Conservation (phyloP, 2,329 filamentous ascomycete genomes). For the Pseudocercospora fijiensis region DNA sequence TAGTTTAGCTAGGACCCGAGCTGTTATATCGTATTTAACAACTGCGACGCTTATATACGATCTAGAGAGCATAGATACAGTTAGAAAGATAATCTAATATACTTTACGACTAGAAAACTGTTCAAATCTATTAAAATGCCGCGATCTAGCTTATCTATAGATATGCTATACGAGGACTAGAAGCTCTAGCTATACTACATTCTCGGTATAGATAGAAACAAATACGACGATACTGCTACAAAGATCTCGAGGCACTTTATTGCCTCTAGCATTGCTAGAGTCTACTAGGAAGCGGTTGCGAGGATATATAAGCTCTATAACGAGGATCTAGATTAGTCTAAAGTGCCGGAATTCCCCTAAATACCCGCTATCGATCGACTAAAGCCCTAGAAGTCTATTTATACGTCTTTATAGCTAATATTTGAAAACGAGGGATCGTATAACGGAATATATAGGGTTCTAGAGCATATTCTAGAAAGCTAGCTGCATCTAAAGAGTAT, state of each 20-base stretch:
- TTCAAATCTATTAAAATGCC: not conserved
- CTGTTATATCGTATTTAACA: not conserved
- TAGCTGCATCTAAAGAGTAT: not conserved
- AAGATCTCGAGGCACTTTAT: not conserved
- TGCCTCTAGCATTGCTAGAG: not conserved
- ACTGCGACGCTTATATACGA: not conserved
- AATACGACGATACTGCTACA: not conserved
- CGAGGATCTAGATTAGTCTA: not conserved
- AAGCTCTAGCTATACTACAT: not conserved
- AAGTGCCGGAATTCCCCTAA: not conserved
- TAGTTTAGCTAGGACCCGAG: not conserved
- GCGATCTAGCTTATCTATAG: not conserved
- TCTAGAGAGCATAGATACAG: not conserved
- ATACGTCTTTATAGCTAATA: not conserved
- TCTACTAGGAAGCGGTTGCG: not conserved
- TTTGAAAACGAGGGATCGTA: not conserved
- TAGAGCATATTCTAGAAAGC: not conserved
- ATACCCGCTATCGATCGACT: not conserved
- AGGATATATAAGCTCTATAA: not conserved
- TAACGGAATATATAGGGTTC: not conserved
- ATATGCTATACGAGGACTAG: not conserved
- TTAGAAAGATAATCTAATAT: not conserved
- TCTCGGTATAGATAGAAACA: not conserved
- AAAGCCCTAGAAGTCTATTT: not conserved
- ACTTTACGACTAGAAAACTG: not conserved